These are phyloP conservation scores for Amorphotheca resinae DNA, from an alignment of 495 filamentous ascomycete species.

Conservation along the genomic window DNA sequence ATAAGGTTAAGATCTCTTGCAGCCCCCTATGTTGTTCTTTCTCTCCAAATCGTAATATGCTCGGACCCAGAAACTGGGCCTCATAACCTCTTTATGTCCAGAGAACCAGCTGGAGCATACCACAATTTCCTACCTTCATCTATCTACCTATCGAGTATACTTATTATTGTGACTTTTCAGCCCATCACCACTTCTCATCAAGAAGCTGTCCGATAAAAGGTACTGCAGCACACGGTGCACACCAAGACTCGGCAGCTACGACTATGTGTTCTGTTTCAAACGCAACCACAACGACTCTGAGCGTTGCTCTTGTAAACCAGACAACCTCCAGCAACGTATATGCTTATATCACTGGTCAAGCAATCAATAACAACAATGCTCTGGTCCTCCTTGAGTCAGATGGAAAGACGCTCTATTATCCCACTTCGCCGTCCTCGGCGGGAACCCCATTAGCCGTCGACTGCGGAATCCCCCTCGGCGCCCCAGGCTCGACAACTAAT, in stretches of 20 bases:
- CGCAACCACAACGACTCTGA: slow-evolving; percentile 20
- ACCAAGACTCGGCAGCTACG: not conserved
- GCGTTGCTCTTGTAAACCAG: slow-evolving; percentile 50
- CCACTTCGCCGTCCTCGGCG: slow-evolving; percentile 34
- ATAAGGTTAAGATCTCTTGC: too few species aligned
- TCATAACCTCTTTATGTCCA: too few species aligned
- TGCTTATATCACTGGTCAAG: slow-evolving; percentile 59
- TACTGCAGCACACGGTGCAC: not conserved
- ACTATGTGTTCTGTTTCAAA: not conserved
- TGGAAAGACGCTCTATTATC: slow-evolving; percentile 32
- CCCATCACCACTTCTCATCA: too few species aligned
- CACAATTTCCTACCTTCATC: too few species aligned
- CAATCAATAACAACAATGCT: slow-evolving; percentile 45
- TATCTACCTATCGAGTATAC: too few species aligned
- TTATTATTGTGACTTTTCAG: too few species aligned
- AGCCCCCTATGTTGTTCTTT: too few species aligned
- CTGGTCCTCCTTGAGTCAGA: slow-evolving; percentile 52
- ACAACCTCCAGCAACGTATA: slow-evolving; percentile 48
- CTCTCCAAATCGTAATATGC: too few species aligned
- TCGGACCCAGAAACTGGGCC: too few species aligned
- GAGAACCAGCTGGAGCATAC: too few species aligned
- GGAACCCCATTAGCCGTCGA: slow-evolving; percentile 34
- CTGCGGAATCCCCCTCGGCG: slow-evolving; percentile 51
- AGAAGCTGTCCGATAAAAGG: too few species aligned
- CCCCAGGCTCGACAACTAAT: slow-evolving; percentile 42